Evolutionary conservation across 176 grass and related monocot genomes (phyloP), one percentile per base, ranked within the genome.

Genomic region (Tuctoria greenei): DNA sequence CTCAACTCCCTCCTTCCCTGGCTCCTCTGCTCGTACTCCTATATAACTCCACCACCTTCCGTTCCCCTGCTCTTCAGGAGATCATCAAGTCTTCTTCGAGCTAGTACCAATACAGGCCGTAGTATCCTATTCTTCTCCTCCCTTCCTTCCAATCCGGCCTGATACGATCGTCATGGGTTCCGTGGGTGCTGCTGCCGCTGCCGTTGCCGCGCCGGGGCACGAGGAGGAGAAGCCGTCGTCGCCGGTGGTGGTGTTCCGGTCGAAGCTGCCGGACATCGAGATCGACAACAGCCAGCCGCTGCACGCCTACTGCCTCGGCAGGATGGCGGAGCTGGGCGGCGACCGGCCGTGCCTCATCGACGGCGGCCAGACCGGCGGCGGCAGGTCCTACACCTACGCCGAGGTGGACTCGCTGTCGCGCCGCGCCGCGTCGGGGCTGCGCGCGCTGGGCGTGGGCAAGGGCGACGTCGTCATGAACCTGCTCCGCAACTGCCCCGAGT

Each of bases 391-490:
- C 69, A 95, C 80, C 1, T 95, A 95, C 66, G 66, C 89, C 2
- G 83, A 92, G 34, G 83, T 87, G 25, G 86, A 82, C 37, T 10
- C 26, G 0, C 51, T 86, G 2, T 56, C 81, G 5, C 77, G 86
- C 0, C 83, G 83, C 8, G 83, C 86, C 0, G 92, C 92, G 5
- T 37, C 80, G 15, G 82, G 72, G 18, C 83, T 95, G 0, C 72
- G 69, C 4, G 81, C 75, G 7, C 44, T 95, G 49, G 92, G 92
- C 6, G 80, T 95, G 3, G 55, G 83, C 0, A 79, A 70, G 59
- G 92, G 92, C 40, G 89, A 91, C 74, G 92, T 95, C 15, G 75
- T 95, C 11, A 91, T 95, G 92, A 91, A 72, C 84, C 86, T 95
- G 24, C 89, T 95, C 72, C 79, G 89, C 44, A 95, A 95, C 80